These are phyloP conservation scores for Penicillium sumatraense DNA, from an alignment of 2,329 filamentous ascomycete genomes.

Conservation along the genomic window DNA sequence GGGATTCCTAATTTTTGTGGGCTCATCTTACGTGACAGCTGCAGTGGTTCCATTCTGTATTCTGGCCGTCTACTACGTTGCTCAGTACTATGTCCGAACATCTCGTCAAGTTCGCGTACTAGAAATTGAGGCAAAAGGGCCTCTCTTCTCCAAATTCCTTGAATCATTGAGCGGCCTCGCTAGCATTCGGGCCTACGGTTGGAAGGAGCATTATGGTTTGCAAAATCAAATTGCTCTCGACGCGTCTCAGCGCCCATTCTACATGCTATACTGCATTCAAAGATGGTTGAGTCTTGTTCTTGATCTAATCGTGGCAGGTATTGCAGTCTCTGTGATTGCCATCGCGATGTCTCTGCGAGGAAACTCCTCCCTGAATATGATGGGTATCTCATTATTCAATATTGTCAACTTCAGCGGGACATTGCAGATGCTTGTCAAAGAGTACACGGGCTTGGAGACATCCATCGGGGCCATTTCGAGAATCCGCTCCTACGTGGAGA, in stretches of 20 bases:
- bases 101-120: conserved; percentile 54
- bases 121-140: conserved; percentile 33
- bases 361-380: conserved; percentile 8
- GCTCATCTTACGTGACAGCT: conserved; percentile 42
- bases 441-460: conserved; percentile 26
- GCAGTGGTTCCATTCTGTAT: conserved; percentile 40
- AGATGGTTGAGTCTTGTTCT: conserved; percentile 41
- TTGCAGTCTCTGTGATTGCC: conserved; percentile 27
- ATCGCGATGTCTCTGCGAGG: conserved; percentile 23
- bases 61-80: conserved; percentile 46
- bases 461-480: conserved; percentile 29
- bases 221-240: conserved; percentile 46
- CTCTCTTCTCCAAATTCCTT: conserved; percentile 57
- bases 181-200: conserved; percentile 59
- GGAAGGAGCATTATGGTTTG: conserved; percentile 46
- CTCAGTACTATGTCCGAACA: conserved; percentile 54
- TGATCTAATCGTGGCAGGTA: conserved; percentile 28
- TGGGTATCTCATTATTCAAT: conserved; percentile 27
- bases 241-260: conserved; percentile 48
- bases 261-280: conserved; percentile 51
- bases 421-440: conserved; percentile 19
- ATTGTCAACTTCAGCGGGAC: conserved; percentile 28
- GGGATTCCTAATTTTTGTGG: conserved; percentile 39
- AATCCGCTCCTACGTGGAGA: conserved; percentile 53
- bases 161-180: conserved; percentile 55